Evolutionary conservation across 169 alveolate species (phyloP).

Genomic region (Plasmodium malariae): DNA sequence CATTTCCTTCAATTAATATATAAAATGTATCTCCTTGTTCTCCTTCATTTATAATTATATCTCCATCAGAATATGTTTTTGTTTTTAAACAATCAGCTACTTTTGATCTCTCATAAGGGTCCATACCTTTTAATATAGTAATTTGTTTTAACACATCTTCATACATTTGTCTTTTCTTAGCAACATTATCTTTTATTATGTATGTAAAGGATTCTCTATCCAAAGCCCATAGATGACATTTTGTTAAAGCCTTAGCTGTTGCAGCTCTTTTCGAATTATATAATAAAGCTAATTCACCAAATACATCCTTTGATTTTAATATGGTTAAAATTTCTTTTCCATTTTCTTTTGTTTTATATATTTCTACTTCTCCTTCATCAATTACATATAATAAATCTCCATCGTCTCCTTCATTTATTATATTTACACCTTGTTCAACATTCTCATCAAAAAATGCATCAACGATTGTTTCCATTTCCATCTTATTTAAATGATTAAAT

Average conservation of each 20-base stretch:
- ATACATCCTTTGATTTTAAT: constrained; percentile 93
- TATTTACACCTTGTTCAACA: constrained; percentile 83
- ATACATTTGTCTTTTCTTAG: constrained; percentile 93
- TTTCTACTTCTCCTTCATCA: constrained; percentile 93
- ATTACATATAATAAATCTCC: constrained; percentile 95
- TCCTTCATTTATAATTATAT: constrained; percentile 95
- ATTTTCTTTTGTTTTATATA: constrained; percentile 88
- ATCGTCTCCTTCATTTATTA: constrained; percentile 96
- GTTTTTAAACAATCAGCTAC: constrained; percentile 95
- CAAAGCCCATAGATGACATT: constrained; percentile 92
- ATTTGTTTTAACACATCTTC: constrained; percentile 92
- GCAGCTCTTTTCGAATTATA: constrained; percentile 98
- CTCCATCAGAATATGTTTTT: constrained; percentile 88
- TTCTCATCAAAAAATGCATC: constrained; percentile 93
- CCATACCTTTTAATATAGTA: constrained; percentile 92
- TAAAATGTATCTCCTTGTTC: constrained; percentile 95
- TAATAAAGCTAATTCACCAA: constrained; percentile 97
- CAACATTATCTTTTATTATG: constrained; percentile 95
- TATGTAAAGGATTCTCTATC: constrained; percentile 96
- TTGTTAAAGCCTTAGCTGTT: constrained; percentile 92
- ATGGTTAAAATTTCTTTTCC: constrained; percentile 81
- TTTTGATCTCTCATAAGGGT: constrained; percentile 94
- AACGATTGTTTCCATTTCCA: constrained; percentile 87
- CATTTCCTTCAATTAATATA: constrained; percentile 93
- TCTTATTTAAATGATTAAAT: constrained; percentile 88